Base-by-base conservation (phyloP, 208 protist genomes). In the Lotmaria passim region DNA sequence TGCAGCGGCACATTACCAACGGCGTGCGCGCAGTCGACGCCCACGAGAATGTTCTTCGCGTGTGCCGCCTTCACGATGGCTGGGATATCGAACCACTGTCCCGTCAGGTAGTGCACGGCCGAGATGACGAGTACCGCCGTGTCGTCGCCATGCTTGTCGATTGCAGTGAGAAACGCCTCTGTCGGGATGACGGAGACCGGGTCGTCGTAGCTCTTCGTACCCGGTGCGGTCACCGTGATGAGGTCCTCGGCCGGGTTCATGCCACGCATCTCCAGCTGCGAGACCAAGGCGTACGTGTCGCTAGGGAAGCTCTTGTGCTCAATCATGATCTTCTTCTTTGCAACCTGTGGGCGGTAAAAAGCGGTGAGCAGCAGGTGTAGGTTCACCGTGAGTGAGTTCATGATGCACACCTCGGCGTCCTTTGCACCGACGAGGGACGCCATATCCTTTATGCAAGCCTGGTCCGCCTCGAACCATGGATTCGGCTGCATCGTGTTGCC, bases 351-450 rank as follows among this genome's bases (percentile, higher is more conserved):
- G 17, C 79, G 78, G 80, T 98, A 99, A 75, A 98, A 99, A 28
- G 93, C 79, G 19, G 76, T 71, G 53, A 98, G 55, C 65, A 98
- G 80, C 23, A 98, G 56, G 52, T 98, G 94, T 41, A 98, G 48
- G 69, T 99, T 98, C 4, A 92, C 90, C 17, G 96, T 98, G 17
- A 98, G 84, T n/a, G 86, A 79, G 72, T 98, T 98, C 96, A 98
- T 98, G 38, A 97, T 59, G 44, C 85, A 86, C 61, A 98, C 93
- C 80, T 97, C 95, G 33, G 79, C 79, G 17, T 81, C 57, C n/a
- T 83, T 74, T 3, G 91, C 93, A 33, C 94, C 96, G 17, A 98
- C 91, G 46, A 99, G 50, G 3, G 61, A 28, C 11, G 90, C 81
- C 55, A 96, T 87, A 57, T 83, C 73, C 33, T 85, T 86, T 44